Base-by-base conservation (phyloP, 2,329 filamentous ascomycete genomes). In the Zymoseptoria ardabiliae region DNA sequence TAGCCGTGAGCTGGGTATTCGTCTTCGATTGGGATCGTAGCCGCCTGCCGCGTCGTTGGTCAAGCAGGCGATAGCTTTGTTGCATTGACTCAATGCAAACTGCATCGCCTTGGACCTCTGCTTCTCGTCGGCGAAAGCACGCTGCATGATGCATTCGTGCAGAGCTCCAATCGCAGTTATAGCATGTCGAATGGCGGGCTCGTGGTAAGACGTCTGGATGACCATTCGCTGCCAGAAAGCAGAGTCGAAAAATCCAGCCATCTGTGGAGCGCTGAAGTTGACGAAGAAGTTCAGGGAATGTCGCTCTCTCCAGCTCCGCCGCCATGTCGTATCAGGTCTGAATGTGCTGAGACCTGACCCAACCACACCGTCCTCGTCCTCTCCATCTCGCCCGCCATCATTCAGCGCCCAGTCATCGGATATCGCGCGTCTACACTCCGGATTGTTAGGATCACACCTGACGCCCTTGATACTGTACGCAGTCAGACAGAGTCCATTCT, bases 211-310 rank as follows among this genome's bases (percentile, higher is more conserved):
- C 1, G 66, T 66, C 56, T 72, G 70, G 2, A 72, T 70, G 35
- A 71, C 68, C 64, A 70, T 68, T 5, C 65, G 63, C 53, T 70
- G 66, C 70, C 70, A 72, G 63, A 72, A 72, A 17, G 64, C 61
- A 30, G 63, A 67, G 28, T 71, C 69, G 58, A 72, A 72, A 56
- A 71, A 71, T 17, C 70, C 70, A 9, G 70, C 67, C 65, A 72
- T 68, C 41, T 72, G 69, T 1, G 70, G 70, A n/a, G 69, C 69
- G 0, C 86, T 70, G 63, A 68, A 70, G 53, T 70, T 65, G 54
- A 69, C 68, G 58, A 72, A 72, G 65, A 71, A 72, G 57, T 70
- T 70, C 22, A 72, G 64, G 53, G 65, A 69, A 57, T 72, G 69
- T 55, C 69, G 56, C 49, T 72, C 70, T 8, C 70, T 65, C 70